Percentiles rank a stretch among this genome's conserved stretches.
phyloP scores from a whole-genome alignment of 306 rosid genomes.

The Amphicarpaea edgeworthii region DNA sequence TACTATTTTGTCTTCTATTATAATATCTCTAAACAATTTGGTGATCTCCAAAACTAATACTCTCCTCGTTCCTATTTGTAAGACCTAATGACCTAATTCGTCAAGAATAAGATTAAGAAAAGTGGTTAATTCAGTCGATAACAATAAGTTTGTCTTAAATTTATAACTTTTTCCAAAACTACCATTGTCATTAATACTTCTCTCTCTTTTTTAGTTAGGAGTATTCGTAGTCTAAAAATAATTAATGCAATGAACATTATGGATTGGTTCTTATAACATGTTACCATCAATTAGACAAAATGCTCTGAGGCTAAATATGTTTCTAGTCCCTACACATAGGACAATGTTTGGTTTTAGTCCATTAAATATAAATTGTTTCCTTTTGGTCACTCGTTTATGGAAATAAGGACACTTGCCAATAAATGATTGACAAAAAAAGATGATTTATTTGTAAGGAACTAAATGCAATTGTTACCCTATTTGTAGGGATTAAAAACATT shows the following conservation, averaged over 20 bases:
- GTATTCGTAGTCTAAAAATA: no score
- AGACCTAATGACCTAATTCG: no score
- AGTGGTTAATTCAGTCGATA: no score
- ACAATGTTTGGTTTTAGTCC: neutral
- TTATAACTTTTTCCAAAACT: no score
- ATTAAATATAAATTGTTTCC: neutral
- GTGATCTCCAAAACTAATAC: neutral
- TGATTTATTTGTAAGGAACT: neutral
- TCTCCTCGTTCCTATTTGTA: no score
- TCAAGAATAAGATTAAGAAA: no score
- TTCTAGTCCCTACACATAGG: neutral
- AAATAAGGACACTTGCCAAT: neutral
- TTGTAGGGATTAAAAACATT: neutral
- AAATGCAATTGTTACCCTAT: neutral
- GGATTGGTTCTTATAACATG: no score
- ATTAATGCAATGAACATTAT: no score
- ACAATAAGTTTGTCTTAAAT: no score
- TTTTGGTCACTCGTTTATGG: neutral
- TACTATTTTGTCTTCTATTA: neutral
- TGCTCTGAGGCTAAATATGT: neutral
- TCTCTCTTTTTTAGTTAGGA: no score
- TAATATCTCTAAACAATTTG: neutral
- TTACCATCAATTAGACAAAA: neutral
- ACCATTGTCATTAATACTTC: no score
- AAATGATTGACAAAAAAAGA: neutral